Base-by-base conservation (phyloP, 768 basidiomycete species). In the Lactarius quietus region DNA sequence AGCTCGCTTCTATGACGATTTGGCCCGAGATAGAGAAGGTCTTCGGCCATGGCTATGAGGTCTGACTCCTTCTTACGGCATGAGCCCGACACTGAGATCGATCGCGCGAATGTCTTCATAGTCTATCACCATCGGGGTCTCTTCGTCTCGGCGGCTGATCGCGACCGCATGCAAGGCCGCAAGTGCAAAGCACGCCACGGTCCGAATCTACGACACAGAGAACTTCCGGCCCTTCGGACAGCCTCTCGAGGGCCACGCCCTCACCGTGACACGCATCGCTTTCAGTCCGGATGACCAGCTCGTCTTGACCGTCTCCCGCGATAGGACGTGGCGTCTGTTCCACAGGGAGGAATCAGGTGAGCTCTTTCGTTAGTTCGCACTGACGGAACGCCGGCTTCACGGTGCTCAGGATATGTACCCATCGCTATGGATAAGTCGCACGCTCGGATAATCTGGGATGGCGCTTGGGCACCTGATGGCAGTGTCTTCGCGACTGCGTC, bases 11-110 rank as follows among this genome's bases (percentile, higher is more conserved):
- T 0, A 83, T 84, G 18, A 98, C 96, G 0, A 80, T 98, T 1
- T 99, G 97, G 97, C 97, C 96, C 0, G 97, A 99, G 77, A 79
- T 86, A 1, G 97, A 98, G 71, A 99, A 99, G 74, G 81, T 99
- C 0, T 99, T 97, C 74, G 97, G 96, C 6, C 97, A 98, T 75
- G 95, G 96, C 48, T 98, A 98, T 71, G 97, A 99, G 84, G 93
- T 90, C 65, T 59, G 77, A 17, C n/a, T 14, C 48, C 26, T 12
- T 67, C 51, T 41, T 51, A 1, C n/a, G 26, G 18, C 36, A 12
- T 39, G 53, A 14, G 43, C 35, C 36, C 26, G 20, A 17, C 33
- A 33, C 38, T 29, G n/a, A n/a, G n/a, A n/a, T n/a, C n/a, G 18
- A 57, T 14, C 35, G 63, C 39, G 43, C 59, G 38, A 33, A 26